These are phyloP conservation scores for Cnidoscolus chayamansa DNA, from an alignment of 441 rosid species.

Conservation along the genomic window DNA sequence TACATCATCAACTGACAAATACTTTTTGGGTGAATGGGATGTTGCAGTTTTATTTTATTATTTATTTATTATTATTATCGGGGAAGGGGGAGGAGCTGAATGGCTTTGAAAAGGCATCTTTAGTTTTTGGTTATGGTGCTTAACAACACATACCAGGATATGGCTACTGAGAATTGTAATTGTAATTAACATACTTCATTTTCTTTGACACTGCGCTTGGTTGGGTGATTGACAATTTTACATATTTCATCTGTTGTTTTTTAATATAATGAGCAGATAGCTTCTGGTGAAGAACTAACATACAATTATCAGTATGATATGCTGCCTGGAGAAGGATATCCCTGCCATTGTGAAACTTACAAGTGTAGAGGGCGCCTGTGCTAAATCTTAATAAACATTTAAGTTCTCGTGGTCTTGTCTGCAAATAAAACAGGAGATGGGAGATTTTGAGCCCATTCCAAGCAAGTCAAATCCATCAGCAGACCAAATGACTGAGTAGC, in stretches of 20 bases:
- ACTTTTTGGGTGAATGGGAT: too few species aligned
- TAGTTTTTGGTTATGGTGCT: background rate
- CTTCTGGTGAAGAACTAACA: constrained; percentile 82
- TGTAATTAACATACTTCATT: background rate
- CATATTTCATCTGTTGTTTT: too few species aligned
- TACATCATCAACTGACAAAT: too few species aligned
- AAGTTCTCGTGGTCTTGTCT: background rate
- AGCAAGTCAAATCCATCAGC: background rate
- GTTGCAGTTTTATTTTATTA: too few species aligned
- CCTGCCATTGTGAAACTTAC: constrained; percentile 65
- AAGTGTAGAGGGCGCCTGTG: constrained; percentile 64
- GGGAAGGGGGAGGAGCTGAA: too few species aligned
- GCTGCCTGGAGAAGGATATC: constrained; percentile 50
- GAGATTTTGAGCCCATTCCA: background rate
- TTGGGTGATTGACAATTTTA: constrained; percentile 10
- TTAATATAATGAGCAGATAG: constrained; percentile 55
- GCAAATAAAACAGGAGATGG: background rate
- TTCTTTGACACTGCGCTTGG: background rate
- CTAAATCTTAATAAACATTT: constrained; percentile 26
- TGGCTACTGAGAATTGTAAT: background rate
- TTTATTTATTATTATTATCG: too few species aligned
- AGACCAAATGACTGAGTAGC: background rate
- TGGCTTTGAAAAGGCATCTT: too few species aligned
- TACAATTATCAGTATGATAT: constrained; percentile 52
- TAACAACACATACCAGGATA: background rate